Base-by-base conservation (phyloP, 2,329 filamentous ascomycete species). In the Oidium heveae region DNA sequence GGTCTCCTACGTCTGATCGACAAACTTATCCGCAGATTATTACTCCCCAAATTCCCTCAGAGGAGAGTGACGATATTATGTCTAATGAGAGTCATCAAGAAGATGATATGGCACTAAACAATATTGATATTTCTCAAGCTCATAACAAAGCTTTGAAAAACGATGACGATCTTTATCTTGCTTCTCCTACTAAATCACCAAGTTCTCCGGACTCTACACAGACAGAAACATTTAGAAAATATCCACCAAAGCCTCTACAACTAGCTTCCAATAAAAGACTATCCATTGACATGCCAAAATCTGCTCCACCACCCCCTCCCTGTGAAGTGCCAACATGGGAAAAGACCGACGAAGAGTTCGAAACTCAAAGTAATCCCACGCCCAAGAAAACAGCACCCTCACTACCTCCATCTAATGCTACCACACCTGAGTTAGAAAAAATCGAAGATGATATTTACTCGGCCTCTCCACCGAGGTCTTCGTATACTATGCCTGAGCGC, bases 31-130 rank as follows among this genome's bases (percentile, higher is more conserved):
- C 71, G 13, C 69, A 74, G 16, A 67, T 68, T 55, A 67, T 67
- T 12, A 60, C 63, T 10, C 70, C 70, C 57, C 28, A 18, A 28
- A 74, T 69, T 32, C 4, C 41, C 32, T 34, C 18, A 47, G 69
- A 74, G 43, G 80, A 82, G 15, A 80, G 79, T 28, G 82, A 83
- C 56, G 86, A 84, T 56, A 75, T 86, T 36, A 93, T 86, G 0
- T 89, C 95, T 64, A 96, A 96, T 63, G 91, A 98, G 65, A 91
- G 89, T 7, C 91, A 96, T 64, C 96, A 96, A 65, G 91, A 96
- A 62, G 96, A 91, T 7, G 91, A 96, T 65, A 96, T 96, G 64
- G 88, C 84, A 1, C 86, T 88, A n/a, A 86, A 84, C 55, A 86
- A 94, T 67, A 95, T 94, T 68, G 89, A 94, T 68, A 88, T 89